Percentiles rank a stretch among this genome's conserved stretches.
These are phyloP conservation scores for Aureobasidium sp. DNA, from an alignment of 2,329 filamentous ascomycete species.

Conservation along the genomic window DNA sequence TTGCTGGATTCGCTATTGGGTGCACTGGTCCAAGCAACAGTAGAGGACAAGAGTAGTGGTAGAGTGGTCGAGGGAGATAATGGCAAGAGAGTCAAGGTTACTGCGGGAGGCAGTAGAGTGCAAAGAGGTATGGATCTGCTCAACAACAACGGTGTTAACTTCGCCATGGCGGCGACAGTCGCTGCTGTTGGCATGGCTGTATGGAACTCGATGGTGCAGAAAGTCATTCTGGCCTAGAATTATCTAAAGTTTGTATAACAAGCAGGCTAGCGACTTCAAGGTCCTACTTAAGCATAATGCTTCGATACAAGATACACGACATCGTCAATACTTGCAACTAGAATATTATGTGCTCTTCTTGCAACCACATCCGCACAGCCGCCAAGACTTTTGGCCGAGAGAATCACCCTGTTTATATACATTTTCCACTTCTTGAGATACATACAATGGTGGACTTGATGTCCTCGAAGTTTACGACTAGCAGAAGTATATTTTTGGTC, in stretches of 20 bases:
- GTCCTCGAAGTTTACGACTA: too few species aligned
- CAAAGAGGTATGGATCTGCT: conserved; percentile 67
- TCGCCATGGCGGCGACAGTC: conserved; percentile 86
- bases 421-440: too few species aligned
- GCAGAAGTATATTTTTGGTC: too few species aligned
- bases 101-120: conserved; percentile 31
- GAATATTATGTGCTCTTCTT: background rate
- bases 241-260: background rate
- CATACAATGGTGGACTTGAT: background rate
- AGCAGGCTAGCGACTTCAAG: too few species aligned
- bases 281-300: too few species aligned
- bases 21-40: conserved; percentile 75
- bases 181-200: conserved; percentile 35
- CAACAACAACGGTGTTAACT: conserved; percentile 94
- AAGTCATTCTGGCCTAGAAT: background rate
- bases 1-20: conserved; percentile 83
- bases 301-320: too few species aligned
- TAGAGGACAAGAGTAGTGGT: conserved; percentile 73
- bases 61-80: conserved; percentile 78
- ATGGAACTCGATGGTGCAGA: conserved; percentile 4
- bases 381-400: background rate
- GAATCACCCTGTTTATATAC: background rate
- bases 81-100: conserved; percentile 43
- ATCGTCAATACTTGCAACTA: background rate
- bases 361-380: background rate